Percentiles rank a stretch among this genome's conserved stretches.
Evolutionary conservation across 2,329 filamentous ascomycete species (phyloP).

Genomic region (Fusarium fujikuroi): DNA sequence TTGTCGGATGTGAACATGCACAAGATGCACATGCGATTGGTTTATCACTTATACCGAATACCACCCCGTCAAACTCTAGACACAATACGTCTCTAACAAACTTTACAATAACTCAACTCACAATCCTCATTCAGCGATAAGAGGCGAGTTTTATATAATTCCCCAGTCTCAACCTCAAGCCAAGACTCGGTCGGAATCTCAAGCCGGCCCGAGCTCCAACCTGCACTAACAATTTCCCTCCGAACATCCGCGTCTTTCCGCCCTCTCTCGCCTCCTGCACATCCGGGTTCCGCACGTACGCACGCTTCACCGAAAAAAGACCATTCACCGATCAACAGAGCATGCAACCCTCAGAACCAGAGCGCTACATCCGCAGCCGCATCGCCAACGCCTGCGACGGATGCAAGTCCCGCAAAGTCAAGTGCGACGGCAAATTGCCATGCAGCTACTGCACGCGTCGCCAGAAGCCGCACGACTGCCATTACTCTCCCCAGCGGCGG

Average conservation of each 20-base stretch:
- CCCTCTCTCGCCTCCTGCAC: neutral
- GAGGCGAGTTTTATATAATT: neutral
- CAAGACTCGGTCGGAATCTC: slow-evolving; percentile 7
- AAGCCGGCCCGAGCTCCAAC: slow-evolving; percentile 19
- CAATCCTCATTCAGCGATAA: no score
- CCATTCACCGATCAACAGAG: neutral
- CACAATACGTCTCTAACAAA: fast-evolving
- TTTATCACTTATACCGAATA: neutral
- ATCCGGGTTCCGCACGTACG: slow-evolving; percentile 29
- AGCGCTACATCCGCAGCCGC: slow-evolving; percentile 53
- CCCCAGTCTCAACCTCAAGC: neutral
- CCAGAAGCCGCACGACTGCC: slow-evolving; percentile 56
- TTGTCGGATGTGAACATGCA: slow-evolving; percentile 1
- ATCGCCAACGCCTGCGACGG: slow-evolving; percentile 65
- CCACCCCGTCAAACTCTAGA: neutral
- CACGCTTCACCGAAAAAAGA: slow-evolving; percentile 12
- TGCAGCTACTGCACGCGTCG: slow-evolving; percentile 62
- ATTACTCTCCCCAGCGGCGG: slow-evolving; percentile 59
- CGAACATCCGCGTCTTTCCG: slow-evolving; percentile 36
- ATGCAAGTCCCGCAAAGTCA: slow-evolving; percentile 66
- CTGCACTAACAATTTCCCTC: slow-evolving; percentile 34
- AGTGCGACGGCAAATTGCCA: slow-evolving; percentile 64
- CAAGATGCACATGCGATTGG: neutral
- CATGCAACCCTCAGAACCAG: slow-evolving; percentile 36
- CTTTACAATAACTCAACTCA: neutral